Percentiles rank a stretch among this genome's conserved stretches.
Evolutionary conservation across 352 stramenopile species (phyloP).

Genomic region (Globisporangium viniferum): DNA sequence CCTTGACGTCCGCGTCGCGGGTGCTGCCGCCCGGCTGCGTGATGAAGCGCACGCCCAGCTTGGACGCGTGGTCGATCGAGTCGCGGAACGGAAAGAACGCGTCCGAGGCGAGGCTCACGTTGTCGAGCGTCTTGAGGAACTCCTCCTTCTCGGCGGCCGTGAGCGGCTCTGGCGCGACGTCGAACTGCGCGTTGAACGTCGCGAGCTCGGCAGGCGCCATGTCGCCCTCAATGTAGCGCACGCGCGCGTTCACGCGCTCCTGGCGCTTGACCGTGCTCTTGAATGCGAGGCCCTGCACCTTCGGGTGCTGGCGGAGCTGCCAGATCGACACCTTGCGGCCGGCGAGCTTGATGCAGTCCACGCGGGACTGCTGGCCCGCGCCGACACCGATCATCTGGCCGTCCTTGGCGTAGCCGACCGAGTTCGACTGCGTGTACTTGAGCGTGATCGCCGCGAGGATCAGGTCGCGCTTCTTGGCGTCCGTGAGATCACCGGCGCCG

Average conservation of each 20-base stretch:
- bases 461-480: constrained; percentile 95
- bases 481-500: constrained; percentile 76
- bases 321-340: constrained; percentile 97
- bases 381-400: constrained; percentile 99
- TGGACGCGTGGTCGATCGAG: constrained; percentile 96
- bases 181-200: constrained; percentile 96
- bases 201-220: constrained; percentile 94
- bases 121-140: constrained; percentile 89
- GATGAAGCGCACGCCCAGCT: constrained; percentile 96
- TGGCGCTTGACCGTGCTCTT: constrained; percentile 98
- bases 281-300: constrained; percentile 94
- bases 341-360: constrained; percentile 99
- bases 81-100: constrained; percentile 99
- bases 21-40: constrained; percentile 93
- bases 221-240: constrained; percentile 99
- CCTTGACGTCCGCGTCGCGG: constrained; percentile 89
- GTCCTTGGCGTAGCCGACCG: constrained; percentile 98
- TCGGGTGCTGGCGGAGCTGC: constrained; percentile 98
- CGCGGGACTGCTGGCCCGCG: constrained; percentile 97
- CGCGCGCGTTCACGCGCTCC: constrained; percentile 98
- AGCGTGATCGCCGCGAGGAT: constrained; percentile 98
- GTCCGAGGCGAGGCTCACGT: constrained; percentile 97
- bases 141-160: constrained; percentile 93
- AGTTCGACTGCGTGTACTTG: constrained; percentile 99
- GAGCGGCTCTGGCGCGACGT: constrained; percentile 90